A percentile compares a stretch with the other conserved stretches of the same genome.
Conservation (phyloP, 2,329 filamentous ascomycete species). For the Ophiostoma ips region DNA sequence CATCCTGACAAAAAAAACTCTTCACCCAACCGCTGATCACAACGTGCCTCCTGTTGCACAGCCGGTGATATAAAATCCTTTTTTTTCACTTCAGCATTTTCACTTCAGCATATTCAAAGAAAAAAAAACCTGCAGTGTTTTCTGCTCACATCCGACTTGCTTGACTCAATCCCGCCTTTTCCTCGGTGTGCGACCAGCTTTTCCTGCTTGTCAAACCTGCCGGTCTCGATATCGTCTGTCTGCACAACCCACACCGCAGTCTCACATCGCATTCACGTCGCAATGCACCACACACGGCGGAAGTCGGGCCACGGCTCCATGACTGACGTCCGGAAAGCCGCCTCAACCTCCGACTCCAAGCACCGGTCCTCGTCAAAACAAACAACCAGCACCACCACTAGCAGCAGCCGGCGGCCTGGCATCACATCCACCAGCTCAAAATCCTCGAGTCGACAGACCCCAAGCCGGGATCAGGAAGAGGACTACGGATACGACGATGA, state of each 20-base stretch:
- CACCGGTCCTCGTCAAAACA: slow-evolving; percentile 21
- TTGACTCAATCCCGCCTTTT: neutral
- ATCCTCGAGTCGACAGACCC: slow-evolving; percentile 20
- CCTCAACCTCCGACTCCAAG: slow-evolving; percentile 23
- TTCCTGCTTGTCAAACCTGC: neutral
- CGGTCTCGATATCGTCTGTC: neutral
- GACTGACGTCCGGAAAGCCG: slow-evolving; percentile 41
- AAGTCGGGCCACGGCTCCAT: slow-evolving; percentile 42
- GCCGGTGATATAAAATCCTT: neutral
- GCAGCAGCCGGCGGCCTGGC: slow-evolving; percentile 15
- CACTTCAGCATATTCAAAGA: neutral
- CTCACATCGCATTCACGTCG: slow-evolving; percentile 5
- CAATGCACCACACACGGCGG: slow-evolving; percentile 44
- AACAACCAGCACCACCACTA: slow-evolving; percentile 25
- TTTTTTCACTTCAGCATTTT: too few species aligned
- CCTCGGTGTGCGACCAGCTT: neutral
- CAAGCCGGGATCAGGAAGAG: neutral
- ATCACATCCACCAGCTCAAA: slow-evolving; percentile 26
- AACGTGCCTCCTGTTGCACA: neutral
- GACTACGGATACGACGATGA: slow-evolving; percentile 39
- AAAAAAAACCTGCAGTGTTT: too few species aligned
- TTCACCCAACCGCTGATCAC: neutral
- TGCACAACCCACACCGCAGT: slow-evolving; percentile 1
- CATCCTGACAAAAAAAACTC: neutral
- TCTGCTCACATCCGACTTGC: neutral